Conservation (phyloP, 805 yeast genomes). For the Candida oleophila region DNA sequence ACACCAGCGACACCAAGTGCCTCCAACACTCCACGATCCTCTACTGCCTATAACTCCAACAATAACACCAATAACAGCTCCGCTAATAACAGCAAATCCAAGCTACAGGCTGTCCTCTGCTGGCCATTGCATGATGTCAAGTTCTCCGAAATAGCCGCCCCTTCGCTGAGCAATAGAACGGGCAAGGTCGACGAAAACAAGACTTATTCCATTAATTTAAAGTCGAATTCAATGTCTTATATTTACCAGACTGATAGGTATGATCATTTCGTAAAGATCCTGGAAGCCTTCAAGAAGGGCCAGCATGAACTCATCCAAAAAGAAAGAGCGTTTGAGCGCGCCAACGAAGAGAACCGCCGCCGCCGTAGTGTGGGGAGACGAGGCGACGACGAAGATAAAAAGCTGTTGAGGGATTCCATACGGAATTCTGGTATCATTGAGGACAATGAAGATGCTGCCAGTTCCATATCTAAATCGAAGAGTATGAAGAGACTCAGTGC, state of each 20-base stretch:
- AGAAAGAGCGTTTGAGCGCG: conserved; percentile 22
- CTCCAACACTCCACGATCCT: not conserved
- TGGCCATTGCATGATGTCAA: conserved; percentile 70
- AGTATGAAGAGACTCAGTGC: conserved; percentile 27
- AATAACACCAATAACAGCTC: conserved; percentile 9
- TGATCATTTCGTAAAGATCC: conserved; percentile 55
- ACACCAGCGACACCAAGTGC: conserved; percentile 6
- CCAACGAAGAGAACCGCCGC: not conserved
- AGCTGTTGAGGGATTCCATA: conserved; percentile 41
- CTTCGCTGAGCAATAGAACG: not conserved
- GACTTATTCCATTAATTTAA: conserved; percentile 44
- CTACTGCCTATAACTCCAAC: conserved; percentile 13
- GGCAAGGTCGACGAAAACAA: conserved; percentile 19
- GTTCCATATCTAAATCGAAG: conserved; percentile 22
- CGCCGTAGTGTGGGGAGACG: conserved; percentile 5
- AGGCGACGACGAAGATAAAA: conserved; percentile 33
- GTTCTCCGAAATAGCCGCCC: conserved; percentile 35
- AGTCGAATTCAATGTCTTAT: conserved; percentile 48
- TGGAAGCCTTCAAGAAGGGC: conserved; percentile 58
- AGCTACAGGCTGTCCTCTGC: conserved; percentile 70
- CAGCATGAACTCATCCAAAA: conserved; percentile 47
- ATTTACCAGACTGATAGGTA: conserved; percentile 60
- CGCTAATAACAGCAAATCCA: conserved; percentile 20
- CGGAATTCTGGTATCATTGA: conserved; percentile 50
- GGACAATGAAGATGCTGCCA: conserved; percentile 33